phyloP scores from a whole-genome alignment of 768 basidiomycete genomes.

The Filobasidium wieringae region DNA sequence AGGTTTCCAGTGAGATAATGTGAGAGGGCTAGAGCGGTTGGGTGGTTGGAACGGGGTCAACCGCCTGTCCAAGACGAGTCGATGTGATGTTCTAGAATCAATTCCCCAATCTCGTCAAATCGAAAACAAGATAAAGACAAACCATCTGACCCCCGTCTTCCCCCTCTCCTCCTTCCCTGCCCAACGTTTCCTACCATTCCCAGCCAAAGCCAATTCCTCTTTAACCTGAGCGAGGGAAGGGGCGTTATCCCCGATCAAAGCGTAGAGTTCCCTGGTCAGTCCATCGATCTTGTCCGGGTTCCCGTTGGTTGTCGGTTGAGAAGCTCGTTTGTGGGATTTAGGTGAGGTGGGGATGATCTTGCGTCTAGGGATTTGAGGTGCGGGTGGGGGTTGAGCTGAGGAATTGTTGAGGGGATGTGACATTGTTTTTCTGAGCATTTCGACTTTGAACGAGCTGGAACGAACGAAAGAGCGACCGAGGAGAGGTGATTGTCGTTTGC shows the following conservation, averaged over 20 bases:
- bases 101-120: neutral
- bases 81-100: neutral
- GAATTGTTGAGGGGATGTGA: neutral
- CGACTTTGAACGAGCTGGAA: neutral
- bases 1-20: constrained; percentile 52
- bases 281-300: constrained; percentile 49
- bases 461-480: too few species aligned
- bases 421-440: neutral
- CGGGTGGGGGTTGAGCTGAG: neutral
- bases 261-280: constrained; percentile 82
- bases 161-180: constrained; percentile 50
- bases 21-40: constrained; percentile 46
- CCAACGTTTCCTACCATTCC: neutral
- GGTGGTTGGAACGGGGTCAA: neutral
- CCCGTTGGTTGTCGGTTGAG: neutral
- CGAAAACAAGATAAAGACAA: neutral
- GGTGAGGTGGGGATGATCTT: neutral
- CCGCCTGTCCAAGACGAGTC: neutral
- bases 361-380: neutral
- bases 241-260: constrained; percentile 85
- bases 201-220: constrained; percentile 15
- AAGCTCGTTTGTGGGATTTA: neutral
- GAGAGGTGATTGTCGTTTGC: too few species aligned
- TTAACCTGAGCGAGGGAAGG: constrained; percentile 55
- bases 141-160: neutral